Percentiles rank a stretch among this genome's conserved stretches.
Evolutionary conservation across 2,329 filamentous ascomycete genomes (phyloP).

Genomic region (Ophiosphaerella korrae): DNA sequence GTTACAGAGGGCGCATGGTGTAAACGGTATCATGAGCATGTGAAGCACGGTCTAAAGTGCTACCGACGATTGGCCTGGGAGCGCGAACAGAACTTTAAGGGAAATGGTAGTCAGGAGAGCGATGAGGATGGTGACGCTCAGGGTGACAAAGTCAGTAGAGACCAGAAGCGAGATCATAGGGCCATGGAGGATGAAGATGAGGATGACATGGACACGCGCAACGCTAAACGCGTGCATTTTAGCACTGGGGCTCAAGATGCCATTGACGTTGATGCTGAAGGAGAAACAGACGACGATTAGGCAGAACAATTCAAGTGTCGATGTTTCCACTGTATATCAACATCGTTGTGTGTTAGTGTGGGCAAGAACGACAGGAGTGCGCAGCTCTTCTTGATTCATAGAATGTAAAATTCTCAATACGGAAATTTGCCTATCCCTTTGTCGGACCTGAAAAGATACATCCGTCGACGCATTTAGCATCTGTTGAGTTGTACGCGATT

Average conservation of each 20-base stretch:
- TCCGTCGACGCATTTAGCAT: constrained; percentile 36
- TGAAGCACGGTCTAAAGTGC: constrained; percentile 22
- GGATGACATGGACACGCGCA: neutral
- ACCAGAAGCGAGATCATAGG: neutral
- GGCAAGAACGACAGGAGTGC: too few relatives aligned
- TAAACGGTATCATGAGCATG: constrained; percentile 39
- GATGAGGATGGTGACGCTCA: neutral
- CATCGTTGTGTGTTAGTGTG: too few relatives aligned
- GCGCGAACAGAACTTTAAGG: neutral
- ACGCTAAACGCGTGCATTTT: neutral
- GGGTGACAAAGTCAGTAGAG: neutral
- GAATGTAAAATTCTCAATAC: neutral
- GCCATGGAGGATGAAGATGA: neutral
- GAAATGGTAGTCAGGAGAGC: neutral
- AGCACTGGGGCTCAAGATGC: neutral
- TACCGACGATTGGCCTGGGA: constrained; percentile 24
- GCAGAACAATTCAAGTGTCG: neutral
- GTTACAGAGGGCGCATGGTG: constrained; percentile 35
- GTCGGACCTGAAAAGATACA: constrained; percentile 31
- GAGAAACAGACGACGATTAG: constrained; percentile 13
- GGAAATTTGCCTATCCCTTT: neutral
- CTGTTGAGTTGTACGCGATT: constrained; percentile 46
- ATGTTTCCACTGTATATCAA: too few relatives aligned
- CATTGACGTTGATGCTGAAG: constrained; percentile 9
- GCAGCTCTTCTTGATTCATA: too few relatives aligned